These are phyloP conservation scores for Alternaria conjuncta DNA, from an alignment of 2,329 filamentous ascomycete species.

Conservation along the genomic window DNA sequence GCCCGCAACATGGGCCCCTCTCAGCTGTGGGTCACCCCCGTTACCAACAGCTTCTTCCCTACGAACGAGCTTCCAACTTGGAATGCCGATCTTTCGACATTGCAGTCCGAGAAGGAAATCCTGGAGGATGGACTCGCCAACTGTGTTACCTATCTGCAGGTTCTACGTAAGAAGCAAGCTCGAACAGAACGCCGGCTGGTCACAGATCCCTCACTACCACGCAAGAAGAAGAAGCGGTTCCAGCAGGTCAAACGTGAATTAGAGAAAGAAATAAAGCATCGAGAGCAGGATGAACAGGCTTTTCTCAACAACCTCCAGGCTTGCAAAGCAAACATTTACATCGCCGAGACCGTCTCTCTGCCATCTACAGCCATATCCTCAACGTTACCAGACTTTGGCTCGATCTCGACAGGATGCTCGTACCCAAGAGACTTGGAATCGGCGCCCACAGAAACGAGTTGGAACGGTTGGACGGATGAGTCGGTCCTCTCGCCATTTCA, in stretches of 20 bases:
- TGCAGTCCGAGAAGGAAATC: constrained; percentile 31
- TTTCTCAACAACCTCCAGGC: constrained; percentile 41
- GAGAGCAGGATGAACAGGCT: constrained; percentile 38
- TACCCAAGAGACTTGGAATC: constrained; percentile 16
- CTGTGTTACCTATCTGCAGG: constrained; percentile 40
- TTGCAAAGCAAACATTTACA: constrained; percentile 40
- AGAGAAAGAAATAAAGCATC: constrained; percentile 39
- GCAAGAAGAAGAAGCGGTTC: constrained; percentile 41
- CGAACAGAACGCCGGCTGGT: constrained; percentile 30
- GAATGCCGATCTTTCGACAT: constrained; percentile 10
- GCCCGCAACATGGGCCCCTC: background rate
- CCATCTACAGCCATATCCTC: constrained; percentile 13
- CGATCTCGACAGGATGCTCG: constrained; percentile 19
- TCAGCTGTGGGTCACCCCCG: background rate
- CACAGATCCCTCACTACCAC: constrained; percentile 13
- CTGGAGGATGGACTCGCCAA: constrained; percentile 40
- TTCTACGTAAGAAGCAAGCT: constrained; percentile 40
- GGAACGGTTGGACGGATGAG: constrained; percentile 42
- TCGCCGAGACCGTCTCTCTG: constrained; percentile 27
- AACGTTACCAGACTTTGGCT: constrained; percentile 17
- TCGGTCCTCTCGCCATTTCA: constrained; percentile 32
- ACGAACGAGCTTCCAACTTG: background rate
- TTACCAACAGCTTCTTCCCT: background rate
- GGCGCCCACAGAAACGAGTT: constrained; percentile 31
- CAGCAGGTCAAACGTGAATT: constrained; percentile 36